These are phyloP conservation scores for Citrullus amarus DNA, from an alignment of 306 rosid genomes.

Conservation along the genomic window DNA sequence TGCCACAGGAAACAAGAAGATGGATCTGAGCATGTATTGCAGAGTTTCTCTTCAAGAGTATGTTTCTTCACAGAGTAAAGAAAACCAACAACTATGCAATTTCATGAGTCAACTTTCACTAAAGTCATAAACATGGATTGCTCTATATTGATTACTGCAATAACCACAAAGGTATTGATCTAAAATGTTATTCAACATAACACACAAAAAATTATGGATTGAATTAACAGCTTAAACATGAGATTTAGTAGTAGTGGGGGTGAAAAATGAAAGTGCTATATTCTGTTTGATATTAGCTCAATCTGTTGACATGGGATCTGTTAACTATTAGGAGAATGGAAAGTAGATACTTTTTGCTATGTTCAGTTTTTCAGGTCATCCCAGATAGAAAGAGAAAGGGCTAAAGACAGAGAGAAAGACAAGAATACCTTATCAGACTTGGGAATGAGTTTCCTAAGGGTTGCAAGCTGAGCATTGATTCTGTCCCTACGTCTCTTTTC, in stretches of 20 bases:
- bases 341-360: background rate
- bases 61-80: background rate
- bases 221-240: background rate
- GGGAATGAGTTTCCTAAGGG: constrained; percentile 85
- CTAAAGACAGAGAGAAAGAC: background rate
- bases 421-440: constrained; percentile 72
- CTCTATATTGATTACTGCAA: background rate
- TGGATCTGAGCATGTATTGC: background rate
- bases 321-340: background rate
- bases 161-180: background rate
- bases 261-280: background rate
- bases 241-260: background rate
- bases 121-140: background rate
- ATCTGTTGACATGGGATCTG: background rate
- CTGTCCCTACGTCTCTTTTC: constrained; percentile 93
- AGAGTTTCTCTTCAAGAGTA: background rate
- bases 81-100: background rate
- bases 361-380: background rate
- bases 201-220: too few relatives aligned
- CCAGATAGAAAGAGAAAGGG: background rate
- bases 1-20: constrained; percentile 14
- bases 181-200: too few relatives aligned
- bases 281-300: background rate
- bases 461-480: constrained; percentile 85
- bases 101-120: background rate